phyloP scores from a whole-genome alignment of 148 eudicot genomes.

The Selenicereus undatus region DNA sequence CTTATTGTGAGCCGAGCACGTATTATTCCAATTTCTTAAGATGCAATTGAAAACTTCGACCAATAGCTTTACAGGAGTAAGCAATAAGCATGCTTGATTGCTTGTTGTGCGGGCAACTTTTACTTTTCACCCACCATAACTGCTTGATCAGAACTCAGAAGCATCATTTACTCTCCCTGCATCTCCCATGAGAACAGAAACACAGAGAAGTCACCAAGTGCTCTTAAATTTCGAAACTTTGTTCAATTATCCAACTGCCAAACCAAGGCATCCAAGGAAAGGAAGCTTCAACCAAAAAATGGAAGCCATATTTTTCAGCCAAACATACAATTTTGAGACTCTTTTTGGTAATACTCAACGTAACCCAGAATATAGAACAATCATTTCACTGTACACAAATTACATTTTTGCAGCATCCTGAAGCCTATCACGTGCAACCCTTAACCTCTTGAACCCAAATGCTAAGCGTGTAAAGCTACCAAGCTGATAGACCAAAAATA shows the following conservation, averaged over 20 bases:
- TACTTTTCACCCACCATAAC: no score
- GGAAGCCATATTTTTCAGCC: conserved; percentile 23
- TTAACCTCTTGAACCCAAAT: conserved; percentile 5
- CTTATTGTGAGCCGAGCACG: no score
- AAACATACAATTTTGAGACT: conserved; percentile 12
- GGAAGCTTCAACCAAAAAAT: background rate
- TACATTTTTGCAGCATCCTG: conserved; percentile 21
- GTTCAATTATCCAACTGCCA: background rate
- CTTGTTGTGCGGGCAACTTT: no score
- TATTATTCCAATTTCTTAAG: no score
- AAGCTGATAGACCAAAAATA: background rate
- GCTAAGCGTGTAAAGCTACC: background rate
- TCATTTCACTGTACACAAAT: conserved; percentile 28
- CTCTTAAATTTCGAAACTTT: background rate
- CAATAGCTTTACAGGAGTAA: no score
- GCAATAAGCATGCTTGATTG: no score
- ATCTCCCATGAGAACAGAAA: no score
- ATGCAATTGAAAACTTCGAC: no score
- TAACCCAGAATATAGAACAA: background rate
- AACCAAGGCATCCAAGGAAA: background rate
- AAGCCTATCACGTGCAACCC: conserved; percentile 18
- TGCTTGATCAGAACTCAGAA: no score
- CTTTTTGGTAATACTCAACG: conserved; percentile 4
- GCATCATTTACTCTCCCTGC: no score
- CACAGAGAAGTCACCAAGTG: background rate